A percentile compares a stretch with the other conserved stretches of the same genome.
Evolutionary conservation across 192 early-diverging fungal species (phyloP).

Genomic region (Podila epigama): DNA sequence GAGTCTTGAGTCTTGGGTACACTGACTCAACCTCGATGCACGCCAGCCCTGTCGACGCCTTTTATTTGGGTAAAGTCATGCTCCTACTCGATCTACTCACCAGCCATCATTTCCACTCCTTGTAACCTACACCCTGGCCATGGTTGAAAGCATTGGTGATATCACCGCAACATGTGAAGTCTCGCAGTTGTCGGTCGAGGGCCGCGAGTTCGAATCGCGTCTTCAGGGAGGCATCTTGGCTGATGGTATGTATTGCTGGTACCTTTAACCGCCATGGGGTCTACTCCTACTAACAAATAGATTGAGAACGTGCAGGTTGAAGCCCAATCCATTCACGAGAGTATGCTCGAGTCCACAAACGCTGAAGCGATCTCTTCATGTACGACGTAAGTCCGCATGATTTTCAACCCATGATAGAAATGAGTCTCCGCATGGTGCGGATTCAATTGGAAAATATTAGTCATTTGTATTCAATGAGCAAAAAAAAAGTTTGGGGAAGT

Average conservation of each 20-base stretch:
- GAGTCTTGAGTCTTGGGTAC: conserved; percentile 58
- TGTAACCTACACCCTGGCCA: conserved; percentile 53
- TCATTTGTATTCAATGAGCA: too few species aligned
- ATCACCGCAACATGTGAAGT: conserved; percentile 64
- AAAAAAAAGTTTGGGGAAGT: too few species aligned
- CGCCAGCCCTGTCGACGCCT: conserved; percentile 54
- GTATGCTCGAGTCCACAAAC: conserved; percentile 31
- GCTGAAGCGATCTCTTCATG: background rate
- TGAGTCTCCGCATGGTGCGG: too few species aligned
- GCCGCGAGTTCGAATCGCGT: conserved; percentile 60
- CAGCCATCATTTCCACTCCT: conserved; percentile 58
- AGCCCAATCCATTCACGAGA: conserved; percentile 40
- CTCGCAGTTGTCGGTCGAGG: conserved; percentile 58
- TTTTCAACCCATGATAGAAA: too few species aligned
- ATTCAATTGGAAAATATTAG: too few species aligned
- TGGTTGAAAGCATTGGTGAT: conserved; percentile 60
- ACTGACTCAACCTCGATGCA: conserved; percentile 50
- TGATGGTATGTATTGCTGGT: conserved; percentile 55
- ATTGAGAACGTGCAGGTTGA: conserved; percentile 44
- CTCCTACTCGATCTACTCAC: conserved; percentile 51
- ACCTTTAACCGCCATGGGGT: conserved; percentile 40
- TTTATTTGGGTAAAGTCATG: conserved; percentile 62
- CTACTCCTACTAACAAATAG: conserved; percentile 21
- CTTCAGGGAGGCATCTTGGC: conserved; percentile 61
- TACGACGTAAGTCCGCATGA: too few species aligned